Conservation (phyloP, 768 basidiomycete genomes). For the Suillus discolor region DNA sequence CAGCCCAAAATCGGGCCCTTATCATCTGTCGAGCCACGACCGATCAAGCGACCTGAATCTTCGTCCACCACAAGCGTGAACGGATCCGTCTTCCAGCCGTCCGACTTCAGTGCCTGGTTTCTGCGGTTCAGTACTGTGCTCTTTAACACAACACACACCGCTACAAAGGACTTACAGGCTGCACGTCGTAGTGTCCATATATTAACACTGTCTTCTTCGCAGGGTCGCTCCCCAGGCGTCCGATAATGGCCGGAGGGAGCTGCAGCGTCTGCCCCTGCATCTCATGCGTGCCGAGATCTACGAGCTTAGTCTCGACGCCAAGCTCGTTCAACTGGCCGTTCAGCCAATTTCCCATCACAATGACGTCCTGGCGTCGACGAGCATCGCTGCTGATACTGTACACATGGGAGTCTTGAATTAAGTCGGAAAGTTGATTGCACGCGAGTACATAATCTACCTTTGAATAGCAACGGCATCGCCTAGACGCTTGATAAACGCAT, state of each 20-base stretch:
- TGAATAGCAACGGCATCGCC: slow-evolving; percentile 84
- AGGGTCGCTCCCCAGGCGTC: slow-evolving; percentile 77
- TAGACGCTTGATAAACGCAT: slow-evolving; percentile 77
- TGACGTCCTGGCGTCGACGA: slow-evolving; percentile 70
- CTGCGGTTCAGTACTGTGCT: neutral
- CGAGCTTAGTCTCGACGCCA: slow-evolving; percentile 75
- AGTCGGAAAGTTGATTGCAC: slow-evolving; percentile 5
- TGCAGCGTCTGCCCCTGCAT: slow-evolving; percentile 71
- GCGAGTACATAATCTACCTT: slow-evolving; percentile 43
- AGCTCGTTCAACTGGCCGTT: slow-evolving; percentile 70
- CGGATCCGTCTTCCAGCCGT: slow-evolving; percentile 90
- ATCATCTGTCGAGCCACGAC: slow-evolving; percentile 88
- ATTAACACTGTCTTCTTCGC: slow-evolving; percentile 92
- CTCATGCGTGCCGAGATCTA: slow-evolving; percentile 75
- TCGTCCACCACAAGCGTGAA: slow-evolving; percentile 63
- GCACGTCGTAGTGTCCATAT: slow-evolving; percentile 96
- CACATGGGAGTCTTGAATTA: slow-evolving; percentile 4
- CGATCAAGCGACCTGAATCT: slow-evolving; percentile 65
- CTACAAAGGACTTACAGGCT: slow-evolving; percentile 59
- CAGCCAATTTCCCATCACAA: slow-evolving; percentile 87
- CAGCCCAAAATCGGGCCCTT: slow-evolving; percentile 89
- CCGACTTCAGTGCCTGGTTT: slow-evolving; percentile 47
- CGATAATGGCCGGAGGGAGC: slow-evolving; percentile 85
- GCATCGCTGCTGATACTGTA: slow-evolving; percentile 72
- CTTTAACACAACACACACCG: neutral